phyloP scores from a whole-genome alignment of 1,139 yeast species.

The Saccharomyces hybrid region DNA sequence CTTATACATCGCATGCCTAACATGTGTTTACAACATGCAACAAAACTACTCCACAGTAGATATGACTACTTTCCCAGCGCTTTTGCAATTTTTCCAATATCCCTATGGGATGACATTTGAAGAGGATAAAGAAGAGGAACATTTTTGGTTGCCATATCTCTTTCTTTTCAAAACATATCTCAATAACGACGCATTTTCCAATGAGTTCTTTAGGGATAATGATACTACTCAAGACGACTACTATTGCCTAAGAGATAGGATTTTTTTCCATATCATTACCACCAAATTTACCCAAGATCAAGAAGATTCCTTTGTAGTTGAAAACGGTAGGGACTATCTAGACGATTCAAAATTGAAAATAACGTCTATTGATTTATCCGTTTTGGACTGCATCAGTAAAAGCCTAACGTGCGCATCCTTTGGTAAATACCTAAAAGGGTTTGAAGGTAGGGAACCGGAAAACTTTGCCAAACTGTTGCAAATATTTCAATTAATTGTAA shows the following conservation, averaged over 20 bases:
- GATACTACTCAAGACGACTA: constrained; percentile 13
- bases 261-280: constrained; percentile 8
- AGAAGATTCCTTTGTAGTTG: not conserved
- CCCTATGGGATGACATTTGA: constrained; percentile 11
- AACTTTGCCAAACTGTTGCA: constrained; percentile 26
- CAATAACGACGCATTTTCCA: constrained; percentile 24
- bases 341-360: not conserved
- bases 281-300: constrained; percentile 11
- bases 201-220: constrained; percentile 19
- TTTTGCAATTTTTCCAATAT: constrained; percentile 17
- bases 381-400: constrained; percentile 17
- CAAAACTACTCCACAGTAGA: constrained; percentile 16
- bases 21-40: constrained; percentile 24
- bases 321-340: constrained; percentile 4
- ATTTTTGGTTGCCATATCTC: constrained; percentile 15
- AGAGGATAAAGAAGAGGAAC: constrained; percentile 8
- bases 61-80: constrained; percentile 9
- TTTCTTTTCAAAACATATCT: constrained; percentile 20
- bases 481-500: constrained; percentile 38
- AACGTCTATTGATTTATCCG: constrained; percentile 16
- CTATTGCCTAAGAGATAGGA: constrained; percentile 6
- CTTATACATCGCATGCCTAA: constrained; percentile 13
- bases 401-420: constrained; percentile 35
- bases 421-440: constrained; percentile 26
- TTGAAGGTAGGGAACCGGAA: constrained; percentile 16